phyloP scores from a whole-genome alignment of 116 monocot genomes.

The Iris pallida region DNA sequence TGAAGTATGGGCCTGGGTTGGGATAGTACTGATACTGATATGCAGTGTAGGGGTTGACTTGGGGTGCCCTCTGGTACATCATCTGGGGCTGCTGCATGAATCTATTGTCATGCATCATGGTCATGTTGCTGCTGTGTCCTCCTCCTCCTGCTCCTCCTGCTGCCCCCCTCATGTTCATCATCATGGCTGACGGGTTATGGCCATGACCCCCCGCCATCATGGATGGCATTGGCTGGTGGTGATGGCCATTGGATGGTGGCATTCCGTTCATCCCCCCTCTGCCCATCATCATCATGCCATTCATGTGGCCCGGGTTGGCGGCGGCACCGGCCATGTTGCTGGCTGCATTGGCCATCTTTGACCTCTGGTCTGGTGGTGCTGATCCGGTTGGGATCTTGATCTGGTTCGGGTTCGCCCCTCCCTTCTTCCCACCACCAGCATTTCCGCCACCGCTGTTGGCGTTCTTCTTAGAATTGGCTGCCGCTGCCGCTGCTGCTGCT shows the following conservation, averaged over 20 bases:
- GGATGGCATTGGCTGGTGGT: not conserved
- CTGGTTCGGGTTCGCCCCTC: not conserved
- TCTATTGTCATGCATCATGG: constrained; percentile 12
- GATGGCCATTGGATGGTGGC: constrained; percentile 15
- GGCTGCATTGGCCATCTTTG: not conserved
- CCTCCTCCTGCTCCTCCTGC: not conserved
- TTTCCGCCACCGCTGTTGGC: not conserved
- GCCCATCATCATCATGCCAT: constrained; percentile 15
- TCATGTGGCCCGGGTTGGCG: not conserved
- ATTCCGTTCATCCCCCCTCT: constrained; percentile 7
- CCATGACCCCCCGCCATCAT: constrained; percentile 1
- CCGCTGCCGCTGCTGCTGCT: not conserved
- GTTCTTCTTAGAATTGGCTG: not conserved
- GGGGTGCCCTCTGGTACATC: constrained; percentile 28
- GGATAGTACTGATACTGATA: constrained; percentile 19
- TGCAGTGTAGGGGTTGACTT: constrained; percentile 24
- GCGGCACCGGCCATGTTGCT: not conserved
- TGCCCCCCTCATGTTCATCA: constrained; percentile 20
- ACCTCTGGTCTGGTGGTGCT: not conserved
- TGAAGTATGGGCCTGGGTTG: constrained; percentile 1
- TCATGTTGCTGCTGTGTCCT: constrained; percentile 8
- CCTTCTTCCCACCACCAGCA: not conserved
- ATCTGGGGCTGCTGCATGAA: constrained; percentile 19
- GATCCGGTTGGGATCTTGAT: not conserved
- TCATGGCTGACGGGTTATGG: constrained; percentile 7